These are phyloP conservation scores for Xylaria sp. DNA, from an alignment of 2,329 filamentous ascomycete species.

Conservation along the genomic window DNA sequence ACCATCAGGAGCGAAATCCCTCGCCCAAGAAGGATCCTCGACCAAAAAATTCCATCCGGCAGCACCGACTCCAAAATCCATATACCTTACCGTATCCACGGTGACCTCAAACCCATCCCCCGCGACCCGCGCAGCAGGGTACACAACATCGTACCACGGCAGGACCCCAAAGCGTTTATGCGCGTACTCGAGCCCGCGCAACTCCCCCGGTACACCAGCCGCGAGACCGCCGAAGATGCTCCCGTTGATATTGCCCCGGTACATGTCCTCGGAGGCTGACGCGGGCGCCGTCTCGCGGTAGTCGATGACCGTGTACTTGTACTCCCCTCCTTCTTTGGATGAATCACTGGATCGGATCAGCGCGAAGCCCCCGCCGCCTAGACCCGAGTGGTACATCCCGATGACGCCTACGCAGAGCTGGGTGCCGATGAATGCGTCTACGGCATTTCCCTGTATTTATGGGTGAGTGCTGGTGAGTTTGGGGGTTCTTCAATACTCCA, in stretches of 20 bases:
- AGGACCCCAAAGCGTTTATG: constrained; percentile 74
- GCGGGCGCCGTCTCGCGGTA: constrained; percentile 88
- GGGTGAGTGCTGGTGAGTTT: too few relatives aligned
- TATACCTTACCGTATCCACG: constrained; percentile 76
- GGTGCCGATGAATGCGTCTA: constrained; percentile 76
- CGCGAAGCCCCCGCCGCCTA: constrained; percentile 91
- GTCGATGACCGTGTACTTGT: constrained; percentile 86
- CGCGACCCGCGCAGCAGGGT: constrained; percentile 76
- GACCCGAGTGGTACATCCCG: constrained; percentile 79
- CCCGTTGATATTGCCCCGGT: constrained; percentile 67
- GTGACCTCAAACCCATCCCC: constrained; percentile 76
- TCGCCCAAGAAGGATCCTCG: constrained; percentile 78
- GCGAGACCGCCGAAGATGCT: constrained; percentile 77
- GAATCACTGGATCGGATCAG: constrained; percentile 77
- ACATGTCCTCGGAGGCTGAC: constrained; percentile 86
- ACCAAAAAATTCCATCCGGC: constrained; percentile 66
- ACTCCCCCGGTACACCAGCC: constrained; percentile 73
- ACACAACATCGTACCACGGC: constrained; percentile 73
- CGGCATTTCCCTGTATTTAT: constrained; percentile 72
- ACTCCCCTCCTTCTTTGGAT: constrained; percentile 72
- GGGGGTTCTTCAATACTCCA: too few relatives aligned
- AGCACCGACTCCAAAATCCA: constrained; percentile 55
- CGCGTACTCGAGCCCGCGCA: constrained; percentile 79
- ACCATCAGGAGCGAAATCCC: constrained; percentile 85
- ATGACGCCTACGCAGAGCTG: constrained; percentile 78